phyloP scores from a whole-genome alignment of 352 stramenopile genomes.

The Thalassiosira mediterranea region DNA sequence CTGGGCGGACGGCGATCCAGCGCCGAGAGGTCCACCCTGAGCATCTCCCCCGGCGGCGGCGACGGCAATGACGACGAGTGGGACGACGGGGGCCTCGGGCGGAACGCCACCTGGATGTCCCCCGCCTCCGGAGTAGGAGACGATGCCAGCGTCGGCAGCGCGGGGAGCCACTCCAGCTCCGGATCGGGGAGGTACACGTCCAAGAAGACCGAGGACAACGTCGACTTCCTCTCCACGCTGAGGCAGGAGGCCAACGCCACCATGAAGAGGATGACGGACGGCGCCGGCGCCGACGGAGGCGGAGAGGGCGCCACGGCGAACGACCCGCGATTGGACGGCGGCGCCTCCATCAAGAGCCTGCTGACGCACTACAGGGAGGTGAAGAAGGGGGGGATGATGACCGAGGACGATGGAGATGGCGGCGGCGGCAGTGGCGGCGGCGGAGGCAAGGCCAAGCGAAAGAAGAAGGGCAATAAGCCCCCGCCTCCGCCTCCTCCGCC shows the following conservation, averaged over 20 bases:
- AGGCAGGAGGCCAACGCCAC: slow-evolving; percentile 31
- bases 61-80: slow-evolving; percentile 42
- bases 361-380: slow-evolving; percentile 51
- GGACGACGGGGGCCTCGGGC: slow-evolving; percentile 39
- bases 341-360: slow-evolving; percentile 51
- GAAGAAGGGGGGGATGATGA: slow-evolving; percentile 41
- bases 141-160: neutral
- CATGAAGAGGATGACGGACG: slow-evolving; percentile 33
- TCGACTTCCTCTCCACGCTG: slow-evolving; percentile 28
- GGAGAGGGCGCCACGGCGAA: slow-evolving; percentile 1
- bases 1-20: too few species aligned
- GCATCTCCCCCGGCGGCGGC: too few species aligned
- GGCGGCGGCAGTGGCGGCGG: neutral
- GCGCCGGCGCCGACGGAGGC: neutral
- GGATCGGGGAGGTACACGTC: neutral
- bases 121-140: neutral
- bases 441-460: neutral
- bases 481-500: slow-evolving; percentile 17
- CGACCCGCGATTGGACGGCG: slow-evolving; percentile 47
- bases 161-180: neutral
- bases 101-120: slow-evolving; percentile 44
- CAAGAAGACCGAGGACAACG: slow-evolving; percentile 28
- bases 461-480: slow-evolving; percentile 1
- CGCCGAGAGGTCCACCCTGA: too few species aligned
- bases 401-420: neutral